phyloP scores from a whole-genome alignment of 2,329 filamentous ascomycete species.

The Alternaria brassicae region DNA sequence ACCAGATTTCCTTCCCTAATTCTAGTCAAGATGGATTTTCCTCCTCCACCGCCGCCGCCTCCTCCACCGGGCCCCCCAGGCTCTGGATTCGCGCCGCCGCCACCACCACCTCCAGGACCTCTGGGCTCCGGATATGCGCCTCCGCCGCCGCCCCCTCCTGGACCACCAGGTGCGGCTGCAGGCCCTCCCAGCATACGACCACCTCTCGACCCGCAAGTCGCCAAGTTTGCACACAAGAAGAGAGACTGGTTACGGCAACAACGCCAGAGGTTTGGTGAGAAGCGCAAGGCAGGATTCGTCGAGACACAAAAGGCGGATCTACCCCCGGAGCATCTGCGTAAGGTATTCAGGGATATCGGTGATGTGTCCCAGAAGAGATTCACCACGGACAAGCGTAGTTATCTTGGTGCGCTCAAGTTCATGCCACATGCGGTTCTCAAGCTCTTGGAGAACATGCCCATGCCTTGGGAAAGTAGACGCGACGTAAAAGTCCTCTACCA shows the following conservation, averaged over 20 bases:
- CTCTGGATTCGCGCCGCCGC: constrained; percentile 46
- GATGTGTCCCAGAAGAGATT: constrained; percentile 99
- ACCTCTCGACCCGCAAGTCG: constrained; percentile 79
- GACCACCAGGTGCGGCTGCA: constrained; percentile 59
- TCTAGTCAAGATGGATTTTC: constrained; percentile 34
- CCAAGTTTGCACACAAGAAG: constrained; percentile 98
- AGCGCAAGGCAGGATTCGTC: constrained; percentile 93
- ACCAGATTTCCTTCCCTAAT: neutral
- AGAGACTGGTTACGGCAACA: constrained; percentile 96
- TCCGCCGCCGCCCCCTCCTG: constrained; percentile 67
- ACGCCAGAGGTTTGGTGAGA: constrained; percentile 93
- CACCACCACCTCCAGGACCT: constrained; percentile 40
- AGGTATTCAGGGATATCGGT: constrained; percentile 98
- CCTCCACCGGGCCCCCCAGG: constrained; percentile 40
- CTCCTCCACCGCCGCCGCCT: constrained; percentile 36
- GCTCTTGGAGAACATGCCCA: constrained; percentile 98
- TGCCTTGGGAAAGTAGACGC: constrained; percentile 97
- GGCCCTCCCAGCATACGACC: constrained; percentile 74
- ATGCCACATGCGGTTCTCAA: constrained; percentile 99
- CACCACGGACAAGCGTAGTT: constrained; percentile 97
- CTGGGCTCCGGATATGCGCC: constrained; percentile 36
- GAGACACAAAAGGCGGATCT: constrained; percentile 99
- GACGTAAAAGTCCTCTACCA: constrained; percentile 99
- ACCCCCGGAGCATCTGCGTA: constrained; percentile 96
- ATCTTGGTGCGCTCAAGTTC: constrained; percentile 95